These are phyloP conservation scores for Podaxis carcinomalis DNA, from an alignment of 768 basidiomycete genomes.

Conservation along the genomic window DNA sequence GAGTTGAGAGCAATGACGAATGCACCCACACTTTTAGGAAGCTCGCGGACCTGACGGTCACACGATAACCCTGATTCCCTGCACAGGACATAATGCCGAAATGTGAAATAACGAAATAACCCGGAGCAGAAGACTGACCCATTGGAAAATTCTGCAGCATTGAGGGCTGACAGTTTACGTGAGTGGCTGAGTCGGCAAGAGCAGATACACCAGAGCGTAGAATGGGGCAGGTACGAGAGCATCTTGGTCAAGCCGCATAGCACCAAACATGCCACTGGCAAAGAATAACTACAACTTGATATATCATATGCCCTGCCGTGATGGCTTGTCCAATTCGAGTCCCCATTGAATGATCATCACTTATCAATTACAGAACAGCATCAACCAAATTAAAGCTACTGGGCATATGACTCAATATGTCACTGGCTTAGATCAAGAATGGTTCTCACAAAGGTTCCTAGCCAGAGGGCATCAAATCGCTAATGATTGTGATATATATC, in stretches of 20 bases:
- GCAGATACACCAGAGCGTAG: not conserved
- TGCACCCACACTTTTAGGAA: not conserved
- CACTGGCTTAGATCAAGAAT: not conserved
- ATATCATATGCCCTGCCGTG: not conserved
- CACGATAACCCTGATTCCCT: not conserved
- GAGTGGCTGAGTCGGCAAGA: not conserved
- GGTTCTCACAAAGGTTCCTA: not conserved
- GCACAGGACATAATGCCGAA: not conserved
- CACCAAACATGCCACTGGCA: not conserved
- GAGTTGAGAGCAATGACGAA: not conserved
- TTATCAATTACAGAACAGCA: not conserved
- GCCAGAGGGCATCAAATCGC: not conserved
- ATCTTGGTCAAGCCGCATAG: not conserved
- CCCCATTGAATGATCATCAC: not conserved
- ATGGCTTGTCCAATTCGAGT: not conserved
- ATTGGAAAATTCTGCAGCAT: no score
- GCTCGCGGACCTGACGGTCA: not conserved
- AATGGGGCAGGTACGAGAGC: not conserved
- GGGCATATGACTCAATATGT: not conserved
- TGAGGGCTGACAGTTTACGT: not conserved
- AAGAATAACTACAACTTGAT: not conserved
- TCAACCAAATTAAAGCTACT: not conserved
- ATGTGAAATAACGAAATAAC: not conserved
- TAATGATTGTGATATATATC: not conserved
- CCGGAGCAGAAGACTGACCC: no score